Percentiles rank a stretch among this genome's conserved stretches.
phyloP scores from a whole-genome alignment of 2,329 filamentous ascomycete species.

The Pseudogymnoascus sp. region DNA sequence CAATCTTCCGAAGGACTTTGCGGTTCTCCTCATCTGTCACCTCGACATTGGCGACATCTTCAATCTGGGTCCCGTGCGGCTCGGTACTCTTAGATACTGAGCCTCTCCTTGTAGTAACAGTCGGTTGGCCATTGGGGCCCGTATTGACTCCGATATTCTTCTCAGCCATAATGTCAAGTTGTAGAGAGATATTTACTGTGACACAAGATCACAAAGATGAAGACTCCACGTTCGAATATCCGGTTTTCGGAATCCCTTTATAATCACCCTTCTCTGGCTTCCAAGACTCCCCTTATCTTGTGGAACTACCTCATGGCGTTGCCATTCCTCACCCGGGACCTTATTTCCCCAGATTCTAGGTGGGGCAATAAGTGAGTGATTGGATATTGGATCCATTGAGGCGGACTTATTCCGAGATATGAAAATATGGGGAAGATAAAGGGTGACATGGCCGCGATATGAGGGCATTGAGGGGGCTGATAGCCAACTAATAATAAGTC shows the following conservation, averaged over 20 bases:
- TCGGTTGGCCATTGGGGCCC: background rate
- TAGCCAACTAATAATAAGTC: background rate
- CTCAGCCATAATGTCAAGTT: conserved; percentile 1
- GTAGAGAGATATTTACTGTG: background rate
- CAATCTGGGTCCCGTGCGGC: background rate
- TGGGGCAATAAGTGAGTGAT: background rate
- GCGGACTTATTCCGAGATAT: conserved; percentile 5
- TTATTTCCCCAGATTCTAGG: conserved; percentile 6
- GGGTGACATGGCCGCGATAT: background rate
- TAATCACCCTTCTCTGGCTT: background rate
- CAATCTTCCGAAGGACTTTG: conserved; percentile 20
- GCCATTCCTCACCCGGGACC: background rate
- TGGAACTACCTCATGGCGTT: background rate
- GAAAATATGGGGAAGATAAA: background rate
- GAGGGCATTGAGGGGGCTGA: background rate
- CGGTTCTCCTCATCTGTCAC: conserved; percentile 11
- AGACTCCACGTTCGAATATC: background rate
- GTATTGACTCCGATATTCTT: background rate
- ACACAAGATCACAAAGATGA: background rate
- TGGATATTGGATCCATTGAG: background rate
- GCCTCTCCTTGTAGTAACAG: background rate
- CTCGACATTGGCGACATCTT: conserved; percentile 6
- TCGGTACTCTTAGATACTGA: background rate
- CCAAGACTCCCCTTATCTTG: background rate
- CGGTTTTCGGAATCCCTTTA: background rate